Percentiles rank a stretch among this genome's conserved stretches.
Conservation (phyloP, 768 basidiomycete species). For the Cystoderma amianthinum region DNA sequence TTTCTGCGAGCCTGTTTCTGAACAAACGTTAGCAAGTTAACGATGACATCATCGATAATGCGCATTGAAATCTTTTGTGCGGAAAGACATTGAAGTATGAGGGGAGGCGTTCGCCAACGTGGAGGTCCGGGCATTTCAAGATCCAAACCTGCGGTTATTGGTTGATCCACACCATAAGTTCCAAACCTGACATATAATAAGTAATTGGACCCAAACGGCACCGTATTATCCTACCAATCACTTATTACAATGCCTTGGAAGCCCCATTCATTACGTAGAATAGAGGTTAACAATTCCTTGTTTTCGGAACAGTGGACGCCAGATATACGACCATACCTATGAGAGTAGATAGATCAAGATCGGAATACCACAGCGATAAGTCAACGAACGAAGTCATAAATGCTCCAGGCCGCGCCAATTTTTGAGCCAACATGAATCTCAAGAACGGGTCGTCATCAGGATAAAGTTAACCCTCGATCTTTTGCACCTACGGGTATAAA, state of each 20-base stretch:
- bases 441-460: slow-evolving; percentile 2
- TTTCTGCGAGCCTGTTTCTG: slow-evolving; percentile 50
- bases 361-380: slow-evolving; percentile 1
- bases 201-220: too few species aligned
- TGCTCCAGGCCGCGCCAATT: slow-evolving; percentile 51
- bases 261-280: slow-evolving; percentile 72
- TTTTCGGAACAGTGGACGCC: slow-evolving; percentile 70
- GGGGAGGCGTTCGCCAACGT: slow-evolving; percentile 52
- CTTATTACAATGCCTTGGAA: slow-evolving; percentile 68
- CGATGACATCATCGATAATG: slow-evolving; percentile 44
- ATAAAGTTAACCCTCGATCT: background rate
- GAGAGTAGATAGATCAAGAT: background rate
- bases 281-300: slow-evolving; percentile 45
- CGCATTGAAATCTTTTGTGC: slow-evolving; percentile 38
- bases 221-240: slow-evolving; percentile 77
- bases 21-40: slow-evolving; percentile 45
- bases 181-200: too few species aligned
- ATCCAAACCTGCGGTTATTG: slow-evolving; percentile 69
- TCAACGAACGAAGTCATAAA: slow-evolving; percentile 58
- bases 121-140: slow-evolving; percentile 75
- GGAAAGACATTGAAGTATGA: slow-evolving; percentile 28
- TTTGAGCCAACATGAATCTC: slow-evolving; percentile 67
- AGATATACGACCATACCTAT: slow-evolving; percentile 67
- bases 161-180: slow-evolving; percentile 59
- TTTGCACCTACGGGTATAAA: slow-evolving; percentile 49